Conservation (phyloP, 768 basidiomycete species). For the Russula sp. region DNA sequence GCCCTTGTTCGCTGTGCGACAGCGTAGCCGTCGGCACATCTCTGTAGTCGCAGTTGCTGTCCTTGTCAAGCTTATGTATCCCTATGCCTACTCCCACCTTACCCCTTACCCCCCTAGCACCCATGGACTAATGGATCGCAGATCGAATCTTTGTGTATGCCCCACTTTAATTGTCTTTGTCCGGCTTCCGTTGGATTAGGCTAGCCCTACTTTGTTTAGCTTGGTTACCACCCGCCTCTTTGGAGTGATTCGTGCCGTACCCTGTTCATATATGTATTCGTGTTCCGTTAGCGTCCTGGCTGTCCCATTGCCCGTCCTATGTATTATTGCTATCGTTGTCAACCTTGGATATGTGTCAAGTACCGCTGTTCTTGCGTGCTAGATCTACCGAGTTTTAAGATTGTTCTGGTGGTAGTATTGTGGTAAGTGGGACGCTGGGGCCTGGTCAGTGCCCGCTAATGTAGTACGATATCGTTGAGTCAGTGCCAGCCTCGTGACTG, state of each 20-base stretch:
- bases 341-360: neutral
- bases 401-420: too few relatives aligned
- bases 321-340: constrained; percentile 16
- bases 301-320: neutral
- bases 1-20: neutral
- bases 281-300: constrained; percentile 16
- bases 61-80: constrained; percentile 13
- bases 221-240: neutral
- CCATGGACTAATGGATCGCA: constrained; percentile 1
- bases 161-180: neutral
- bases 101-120: neutral
- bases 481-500: too few relatives aligned
- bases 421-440: too few relatives aligned
- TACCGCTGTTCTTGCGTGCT: neutral
- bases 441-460: too few relatives aligned
- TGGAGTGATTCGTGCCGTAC: neutral
- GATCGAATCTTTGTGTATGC: constrained; percentile 4
- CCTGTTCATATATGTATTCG: constrained; percentile 9
- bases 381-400: neutral
- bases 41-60: constrained; percentile 1
- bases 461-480: too few relatives aligned
- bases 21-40: neutral
- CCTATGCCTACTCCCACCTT: constrained; percentile 1
- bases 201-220: neutral
- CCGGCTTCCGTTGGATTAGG: neutral